Conservation (phyloP, 2,329 filamentous ascomycete genomes). For the Lasiodiplodia theobromae region DNA sequence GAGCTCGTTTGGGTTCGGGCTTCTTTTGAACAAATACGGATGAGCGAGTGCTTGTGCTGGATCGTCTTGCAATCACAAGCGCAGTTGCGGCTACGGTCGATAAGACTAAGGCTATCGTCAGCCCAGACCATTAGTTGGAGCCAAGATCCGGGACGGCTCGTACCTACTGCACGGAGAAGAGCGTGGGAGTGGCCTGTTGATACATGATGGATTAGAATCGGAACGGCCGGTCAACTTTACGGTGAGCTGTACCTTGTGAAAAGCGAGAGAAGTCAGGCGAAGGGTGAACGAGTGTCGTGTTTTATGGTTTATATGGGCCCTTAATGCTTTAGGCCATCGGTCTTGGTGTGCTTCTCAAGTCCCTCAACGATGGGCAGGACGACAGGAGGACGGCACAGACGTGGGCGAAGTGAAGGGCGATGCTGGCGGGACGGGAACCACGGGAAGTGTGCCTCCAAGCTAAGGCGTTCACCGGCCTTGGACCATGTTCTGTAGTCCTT, state of each 20-base stretch:
- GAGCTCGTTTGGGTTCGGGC: background rate
- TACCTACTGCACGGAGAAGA: constrained; percentile 21
- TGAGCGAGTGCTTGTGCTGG: background rate
- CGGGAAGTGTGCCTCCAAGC: background rate
- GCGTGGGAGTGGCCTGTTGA: constrained; percentile 1
- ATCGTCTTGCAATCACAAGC: background rate
- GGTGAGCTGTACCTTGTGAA: background rate
- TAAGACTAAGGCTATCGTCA: constrained; percentile 20
- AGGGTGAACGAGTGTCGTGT: background rate
- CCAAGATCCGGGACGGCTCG: background rate
- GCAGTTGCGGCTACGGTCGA: constrained; percentile 7
- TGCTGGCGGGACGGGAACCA: background rate
- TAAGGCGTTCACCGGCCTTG: constrained; percentile 2
- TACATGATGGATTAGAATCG: background rate
- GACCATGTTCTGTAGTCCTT: background rate
- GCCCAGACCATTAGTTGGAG: constrained; percentile 3
- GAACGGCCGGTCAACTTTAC: background rate
- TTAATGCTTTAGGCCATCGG: background rate
- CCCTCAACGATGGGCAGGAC: background rate
- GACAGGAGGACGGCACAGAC: constrained; percentile 1
- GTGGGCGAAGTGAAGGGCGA: background rate
- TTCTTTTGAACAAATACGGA: background rate
- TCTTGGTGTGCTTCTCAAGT: background rate
- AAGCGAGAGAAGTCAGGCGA: background rate
- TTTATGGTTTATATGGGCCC: background rate